Base-by-base conservation (phyloP, 306 rosid genomes). In the Vigna trinervia region DNA sequence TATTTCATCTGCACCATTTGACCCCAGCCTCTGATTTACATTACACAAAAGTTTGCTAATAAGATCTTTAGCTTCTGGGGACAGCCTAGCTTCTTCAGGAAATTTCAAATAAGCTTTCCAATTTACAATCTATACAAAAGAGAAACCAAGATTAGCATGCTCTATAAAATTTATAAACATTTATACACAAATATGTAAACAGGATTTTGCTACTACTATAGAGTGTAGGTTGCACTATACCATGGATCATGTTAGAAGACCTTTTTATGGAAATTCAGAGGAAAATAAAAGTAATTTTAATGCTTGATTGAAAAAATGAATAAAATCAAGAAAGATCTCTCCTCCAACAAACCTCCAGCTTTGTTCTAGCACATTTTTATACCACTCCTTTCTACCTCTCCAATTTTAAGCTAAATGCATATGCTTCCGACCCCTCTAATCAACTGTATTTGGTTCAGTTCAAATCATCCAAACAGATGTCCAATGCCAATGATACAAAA, bases 41-140 rank as follows among this genome's bases (percentile, higher is more conserved):
- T 87, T 91, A 72, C 99, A 96, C 88, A 96, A 76, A 69, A 92
- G 97, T 82, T 81, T 96, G 63, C 89, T 81, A 22, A 92, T 89
- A 76, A 96, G 91, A 87, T 88, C 91, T 84, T 92, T 96, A 74
- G 97, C 97, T 79, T 88, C 89, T 4, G 81, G 89, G 75, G 99
- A 92, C 34, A 96, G 86, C 82, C 77, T 84, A 81, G 89, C 99
- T 78, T 92, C 99, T 79, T 86, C 97, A n/a, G 99, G 99, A 82
- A 96, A 96, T 82, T 91, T 92, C 91, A 96, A 86, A 86, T 91
- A 96, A 70, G 97, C 87, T 89, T 85, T 92, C 98, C 98, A 96
- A 66, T 92, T 96, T 64, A 96, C 99, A 67, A 96, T 96, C 99
- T 96, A 89, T 41, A 60, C 54, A 65, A 73, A 83, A 74, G 64